phyloP scores from a whole-genome alignment of 345 rosid species.

The Hibiscus mutabilis region DNA sequence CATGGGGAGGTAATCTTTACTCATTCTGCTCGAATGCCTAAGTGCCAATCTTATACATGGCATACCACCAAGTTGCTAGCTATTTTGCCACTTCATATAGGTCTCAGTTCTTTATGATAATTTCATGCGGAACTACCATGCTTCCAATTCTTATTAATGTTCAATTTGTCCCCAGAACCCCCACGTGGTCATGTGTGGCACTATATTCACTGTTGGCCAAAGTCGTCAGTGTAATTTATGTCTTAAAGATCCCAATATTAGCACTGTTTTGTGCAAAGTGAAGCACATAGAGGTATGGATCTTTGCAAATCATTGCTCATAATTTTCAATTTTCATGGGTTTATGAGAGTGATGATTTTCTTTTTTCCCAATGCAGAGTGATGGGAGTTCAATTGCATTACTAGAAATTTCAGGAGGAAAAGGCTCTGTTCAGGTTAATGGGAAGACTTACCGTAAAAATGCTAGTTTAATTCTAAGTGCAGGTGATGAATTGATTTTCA shows the following conservation, averaged over 20 bases:
- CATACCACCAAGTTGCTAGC: not conserved
- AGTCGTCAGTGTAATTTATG: constrained; percentile 59
- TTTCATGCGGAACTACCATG: not conserved
- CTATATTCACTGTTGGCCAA: constrained; percentile 74
- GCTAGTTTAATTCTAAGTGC: constrained; percentile 47
- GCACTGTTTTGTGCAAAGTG: constrained; percentile 57
- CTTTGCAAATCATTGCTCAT: constrained; percentile 7
- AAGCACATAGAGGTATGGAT: constrained; percentile 65
- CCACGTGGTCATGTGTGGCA: constrained; percentile 50
- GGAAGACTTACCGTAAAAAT: constrained; percentile 45
- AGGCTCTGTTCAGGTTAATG: constrained; percentile 83
- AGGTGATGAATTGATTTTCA: constrained; percentile 91
- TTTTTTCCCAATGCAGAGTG: constrained; percentile 37
- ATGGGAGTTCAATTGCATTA: constrained; percentile 53
- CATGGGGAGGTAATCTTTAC: not conserved
- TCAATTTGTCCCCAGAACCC: constrained; percentile 56
- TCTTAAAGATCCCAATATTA: constrained; percentile 57
- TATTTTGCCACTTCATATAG: not conserved
- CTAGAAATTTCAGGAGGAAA: constrained; percentile 74
- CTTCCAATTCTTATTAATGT: constrained; percentile 18
- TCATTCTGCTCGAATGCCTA: not conserved
- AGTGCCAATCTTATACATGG: not conserved
- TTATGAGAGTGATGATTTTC: constrained; percentile 13
- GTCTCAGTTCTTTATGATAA: not conserved
- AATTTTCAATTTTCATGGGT: not conserved